Base-by-base conservation (phyloP, 768 basidiomycete species). In the Strobilomyces dryophilus region DNA sequence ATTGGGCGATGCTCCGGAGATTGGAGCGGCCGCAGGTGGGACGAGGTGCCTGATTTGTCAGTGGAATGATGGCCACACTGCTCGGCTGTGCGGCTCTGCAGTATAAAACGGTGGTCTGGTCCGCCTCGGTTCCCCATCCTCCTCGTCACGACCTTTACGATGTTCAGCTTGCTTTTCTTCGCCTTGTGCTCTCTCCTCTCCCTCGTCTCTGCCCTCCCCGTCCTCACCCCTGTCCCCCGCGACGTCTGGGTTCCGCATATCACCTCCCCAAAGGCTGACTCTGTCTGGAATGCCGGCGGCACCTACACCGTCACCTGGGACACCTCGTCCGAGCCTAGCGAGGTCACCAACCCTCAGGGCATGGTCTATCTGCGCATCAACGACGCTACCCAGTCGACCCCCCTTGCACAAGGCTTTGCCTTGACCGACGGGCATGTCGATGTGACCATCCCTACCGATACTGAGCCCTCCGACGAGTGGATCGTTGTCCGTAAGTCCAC, bases 221-320 rank as follows among this genome's bases (percentile, higher is more conserved):
- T 62, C 29, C 2, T 53, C 24, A 21, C 52, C 1, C 52, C 49
- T 3, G 53, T 55, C 14, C n/a, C 3, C n/a, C 73, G 78, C 31
- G 80, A 81, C 49, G 79, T 81, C 8, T 82, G 72, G 63, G 73
- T 69, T 0, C 81, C 81, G 1, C 66, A 62, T 17, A 68, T 82
- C 51, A 59, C 59, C 20, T 71, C 60, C 36, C 80, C 80, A 1
- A 24, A 53, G 17, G 59, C 60, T 2, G 64, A 57, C 18, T 67
- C 70, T 17, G 61, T 72, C 35, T 82, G 80, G 80, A 57, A 55
- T 24, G 70, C 69, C 14, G 78, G 79, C 5, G 26, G 61, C 17
- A 64, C 53, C 5, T 73, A 72, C 52, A 69, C 63, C 46, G 78
- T 82, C 53, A 72, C 70, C 37, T 82, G 80, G 80, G 66, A 80